These are phyloP conservation scores for Botrytis deweyae DNA, from an alignment of 2,329 filamentous ascomycete genomes.

Conservation along the genomic window DNA sequence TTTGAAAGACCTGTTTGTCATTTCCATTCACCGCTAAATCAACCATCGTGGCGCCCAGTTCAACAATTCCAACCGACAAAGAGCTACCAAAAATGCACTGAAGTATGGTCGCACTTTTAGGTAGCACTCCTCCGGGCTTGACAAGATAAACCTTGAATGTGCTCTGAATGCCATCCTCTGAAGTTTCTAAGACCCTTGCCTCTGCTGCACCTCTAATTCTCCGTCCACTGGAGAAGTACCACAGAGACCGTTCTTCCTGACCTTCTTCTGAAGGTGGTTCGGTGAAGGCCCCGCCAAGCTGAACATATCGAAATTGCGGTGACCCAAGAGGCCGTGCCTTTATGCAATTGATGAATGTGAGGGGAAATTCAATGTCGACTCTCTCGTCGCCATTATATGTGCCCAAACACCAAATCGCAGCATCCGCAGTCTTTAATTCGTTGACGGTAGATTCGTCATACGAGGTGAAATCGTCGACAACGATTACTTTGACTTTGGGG, in stretches of 20 bases:
- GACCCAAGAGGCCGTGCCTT: background rate
- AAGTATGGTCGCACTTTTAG: background rate
- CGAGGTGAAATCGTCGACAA: conserved; percentile 1
- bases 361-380: conserved; percentile 4
- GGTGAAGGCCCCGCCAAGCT: background rate
- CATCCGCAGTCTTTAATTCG: background rate
- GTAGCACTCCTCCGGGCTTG: conserved; percentile 5
- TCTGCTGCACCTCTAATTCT: conserved; percentile 9
- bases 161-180: background rate
- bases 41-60: background rate
- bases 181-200: background rate
- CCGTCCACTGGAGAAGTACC: background rate
- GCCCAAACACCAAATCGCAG: conserved; percentile 7
- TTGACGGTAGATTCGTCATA: background rate
- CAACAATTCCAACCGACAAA: background rate
- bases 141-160: background rate
- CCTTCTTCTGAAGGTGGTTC: conserved; percentile 5
- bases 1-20: background rate
- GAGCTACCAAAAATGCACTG: background rate
- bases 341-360: background rate
- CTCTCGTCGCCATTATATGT: background rate
- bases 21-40: background rate
- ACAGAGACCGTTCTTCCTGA: background rate
- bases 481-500: background rate
- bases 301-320: background rate